Conservation (phyloP, 768 basidiomycete genomes). For the Piloderma croceum region DNA sequence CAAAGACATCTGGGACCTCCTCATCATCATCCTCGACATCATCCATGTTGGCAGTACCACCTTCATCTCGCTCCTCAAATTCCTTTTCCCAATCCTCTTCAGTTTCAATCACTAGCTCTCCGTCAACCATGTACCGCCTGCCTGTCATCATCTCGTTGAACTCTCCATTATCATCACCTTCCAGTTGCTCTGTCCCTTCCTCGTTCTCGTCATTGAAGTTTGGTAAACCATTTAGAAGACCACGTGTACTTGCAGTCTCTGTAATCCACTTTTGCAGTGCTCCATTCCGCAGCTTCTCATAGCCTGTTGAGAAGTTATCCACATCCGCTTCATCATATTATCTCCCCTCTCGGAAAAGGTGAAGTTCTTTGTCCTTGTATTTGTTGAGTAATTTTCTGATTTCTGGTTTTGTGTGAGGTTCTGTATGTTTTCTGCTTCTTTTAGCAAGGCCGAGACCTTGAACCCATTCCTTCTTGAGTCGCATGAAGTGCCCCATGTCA, state of each 20-base stretch:
- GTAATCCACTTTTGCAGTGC: constrained; percentile 7
- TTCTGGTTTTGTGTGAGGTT: constrained; percentile 10
- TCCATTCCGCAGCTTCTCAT: constrained; percentile 11
- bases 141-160: no score
- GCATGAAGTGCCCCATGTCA: constrained; percentile 27
- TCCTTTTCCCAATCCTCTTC: no score
- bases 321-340: constrained; percentile 9
- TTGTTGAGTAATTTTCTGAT: constrained; percentile 14
- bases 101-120: no score
- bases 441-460: constrained; percentile 16
- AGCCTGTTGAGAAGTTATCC: constrained; percentile 8
- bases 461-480: constrained; percentile 25
- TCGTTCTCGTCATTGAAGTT: no score
- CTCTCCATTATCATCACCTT: no score
- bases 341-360: constrained; percentile 16
- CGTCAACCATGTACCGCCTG: no score
- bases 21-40: no score
- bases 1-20: no score
- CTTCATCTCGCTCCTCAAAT: no score
- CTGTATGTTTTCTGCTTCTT: constrained; percentile 17
- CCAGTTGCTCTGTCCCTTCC: no score
- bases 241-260: neutral
- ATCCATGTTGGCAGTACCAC: no score
- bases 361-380: constrained; percentile 16
- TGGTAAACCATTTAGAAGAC: no score